These are phyloP conservation scores for Cyclotella baltica DNA, from an alignment of 108 stramenopile genomes.

Conservation along the genomic window DNA sequence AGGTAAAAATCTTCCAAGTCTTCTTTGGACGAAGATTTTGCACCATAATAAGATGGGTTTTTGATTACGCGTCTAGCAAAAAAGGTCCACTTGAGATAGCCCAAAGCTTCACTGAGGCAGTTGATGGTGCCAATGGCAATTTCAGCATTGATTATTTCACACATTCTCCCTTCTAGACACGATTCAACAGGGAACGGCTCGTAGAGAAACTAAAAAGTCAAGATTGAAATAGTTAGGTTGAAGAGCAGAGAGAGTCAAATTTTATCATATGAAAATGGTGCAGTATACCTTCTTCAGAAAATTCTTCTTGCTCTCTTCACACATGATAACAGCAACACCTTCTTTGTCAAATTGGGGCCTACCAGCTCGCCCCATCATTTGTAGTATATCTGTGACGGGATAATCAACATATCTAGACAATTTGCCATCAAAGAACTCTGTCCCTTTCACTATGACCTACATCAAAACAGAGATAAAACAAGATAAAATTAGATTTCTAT, in stretches of 20 bases:
- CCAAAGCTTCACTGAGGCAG: slow-evolving; percentile 80
- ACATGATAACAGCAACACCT: slow-evolving; percentile 95
- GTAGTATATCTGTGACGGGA: slow-evolving; percentile 98
- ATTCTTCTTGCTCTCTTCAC: slow-evolving; percentile 94
- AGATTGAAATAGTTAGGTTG: neutral
- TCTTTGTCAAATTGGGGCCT: slow-evolving; percentile 96
- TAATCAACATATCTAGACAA: slow-evolving; percentile 95
- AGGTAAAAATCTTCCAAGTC: slow-evolving; percentile 78
- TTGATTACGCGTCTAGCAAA: slow-evolving; percentile 90
- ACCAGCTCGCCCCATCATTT: slow-evolving; percentile 99
- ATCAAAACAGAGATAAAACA: too few relatives aligned
- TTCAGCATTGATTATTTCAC: slow-evolving; percentile 98
- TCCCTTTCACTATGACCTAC: slow-evolving; percentile 98
- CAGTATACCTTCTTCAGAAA: slow-evolving; percentile 82
- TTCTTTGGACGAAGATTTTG: slow-evolving; percentile 59
- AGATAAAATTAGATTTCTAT: neutral
- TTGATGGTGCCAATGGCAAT: slow-evolving; percentile 88
- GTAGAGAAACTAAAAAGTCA: slow-evolving; percentile 85
- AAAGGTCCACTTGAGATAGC: slow-evolving; percentile 98
- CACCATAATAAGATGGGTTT: slow-evolving; percentile 97
- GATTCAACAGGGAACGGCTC: slow-evolving; percentile 99
- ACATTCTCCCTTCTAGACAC: slow-evolving; percentile 79
- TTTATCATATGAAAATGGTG: too few relatives aligned
- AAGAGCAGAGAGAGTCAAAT: too few relatives aligned
- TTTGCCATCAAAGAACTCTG: slow-evolving; percentile 99